These are phyloP conservation scores for Eimeria brunetti DNA, from an alignment of 169 alveolate genomes.

Conservation along the genomic window DNA sequence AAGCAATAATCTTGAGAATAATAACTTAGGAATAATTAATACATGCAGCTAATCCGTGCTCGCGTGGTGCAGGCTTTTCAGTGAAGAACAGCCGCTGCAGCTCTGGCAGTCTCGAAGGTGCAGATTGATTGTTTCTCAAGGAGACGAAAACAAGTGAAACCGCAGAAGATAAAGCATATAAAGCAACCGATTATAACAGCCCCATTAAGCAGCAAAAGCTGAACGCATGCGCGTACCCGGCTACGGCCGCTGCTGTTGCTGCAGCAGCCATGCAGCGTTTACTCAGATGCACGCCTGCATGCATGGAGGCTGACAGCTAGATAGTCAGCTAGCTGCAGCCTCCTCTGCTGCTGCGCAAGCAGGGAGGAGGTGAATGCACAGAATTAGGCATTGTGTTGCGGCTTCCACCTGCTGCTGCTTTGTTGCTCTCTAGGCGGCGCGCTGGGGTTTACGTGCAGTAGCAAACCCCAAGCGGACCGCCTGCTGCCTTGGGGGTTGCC, in stretches of 20 bases:
- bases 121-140: background rate
- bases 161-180: background rate
- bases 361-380: constrained; percentile 8
- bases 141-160: background rate
- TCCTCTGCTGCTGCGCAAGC: background rate
- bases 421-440: background rate
- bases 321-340: constrained; percentile 46
- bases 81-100: constrained; percentile 67
- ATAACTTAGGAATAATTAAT: too few relatives aligned
- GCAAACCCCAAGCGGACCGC: background rate
- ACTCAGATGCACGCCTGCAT: background rate
- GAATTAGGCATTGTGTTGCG: background rate
- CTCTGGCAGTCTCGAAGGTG: constrained; percentile 52
- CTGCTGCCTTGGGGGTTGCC: constrained; percentile 4
- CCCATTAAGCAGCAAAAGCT: background rate
- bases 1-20: too few relatives aligned
- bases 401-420: constrained; percentile 6
- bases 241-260: constrained; percentile 24
- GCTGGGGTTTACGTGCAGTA: background rate
- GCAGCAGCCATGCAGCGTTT: constrained; percentile 12
- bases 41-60: too few relatives aligned
- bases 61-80: constrained; percentile 50
- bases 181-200: background rate
- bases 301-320: background rate
- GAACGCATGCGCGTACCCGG: constrained; percentile 16